Conservation (phyloP, 176 grass and related monocot species). For the Triticum turgidum region DNA sequence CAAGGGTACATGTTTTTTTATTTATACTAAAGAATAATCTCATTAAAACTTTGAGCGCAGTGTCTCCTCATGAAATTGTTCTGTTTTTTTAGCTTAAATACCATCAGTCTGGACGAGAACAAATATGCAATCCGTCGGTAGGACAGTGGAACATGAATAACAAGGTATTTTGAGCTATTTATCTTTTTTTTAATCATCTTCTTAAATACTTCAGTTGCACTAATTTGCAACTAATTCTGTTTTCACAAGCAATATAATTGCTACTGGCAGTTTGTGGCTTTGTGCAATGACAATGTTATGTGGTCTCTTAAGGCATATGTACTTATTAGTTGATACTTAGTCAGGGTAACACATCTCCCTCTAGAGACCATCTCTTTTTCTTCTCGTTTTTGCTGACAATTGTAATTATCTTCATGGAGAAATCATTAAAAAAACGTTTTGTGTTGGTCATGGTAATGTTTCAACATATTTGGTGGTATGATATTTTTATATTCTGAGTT, state of each 20-base stretch:
- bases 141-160: slow-evolving; percentile 95
- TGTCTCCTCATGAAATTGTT: not conserved
- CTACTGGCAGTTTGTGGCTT: not conserved
- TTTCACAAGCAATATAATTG: not conserved
- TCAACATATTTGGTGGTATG: not conserved
- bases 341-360: not conserved
- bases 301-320: not conserved
- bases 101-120: slow-evolving; percentile 69
- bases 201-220: not conserved
- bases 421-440: not conserved
- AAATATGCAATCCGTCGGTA: slow-evolving; percentile 45
- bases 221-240: not conserved
- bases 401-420: not conserved
- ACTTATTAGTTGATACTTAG: not conserved
- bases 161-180: slow-evolving; percentile 43
- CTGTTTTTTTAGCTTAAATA: slow-evolving; percentile 78
- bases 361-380: not conserved
- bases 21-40: not conserved
- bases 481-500: not conserved
- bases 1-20: slow-evolving; percentile 40
- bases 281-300: not conserved
- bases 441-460: not conserved
- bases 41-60: not conserved
- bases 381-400: not conserved
- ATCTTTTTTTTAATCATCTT: not conserved